Conservation (phyloP, 257 asterid species). For the Solanum acaule region DNA sequence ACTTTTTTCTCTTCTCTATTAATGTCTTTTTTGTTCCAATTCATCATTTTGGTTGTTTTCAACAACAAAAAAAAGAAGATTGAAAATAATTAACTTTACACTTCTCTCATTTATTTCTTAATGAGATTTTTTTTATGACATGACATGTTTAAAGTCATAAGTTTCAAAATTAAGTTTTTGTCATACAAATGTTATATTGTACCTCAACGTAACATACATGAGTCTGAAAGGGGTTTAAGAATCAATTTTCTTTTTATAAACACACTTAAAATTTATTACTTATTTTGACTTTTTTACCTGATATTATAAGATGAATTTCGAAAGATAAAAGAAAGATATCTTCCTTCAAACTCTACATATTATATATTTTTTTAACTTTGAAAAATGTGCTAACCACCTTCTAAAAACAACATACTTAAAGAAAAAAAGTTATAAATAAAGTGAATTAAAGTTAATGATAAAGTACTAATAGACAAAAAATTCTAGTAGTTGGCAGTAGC, state of each 20-base stretch:
- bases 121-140: background rate
- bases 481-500: conserved; percentile 4
- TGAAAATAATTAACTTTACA: background rate
- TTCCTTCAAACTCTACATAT: background rate
- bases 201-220: background rate
- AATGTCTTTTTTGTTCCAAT: background rate
- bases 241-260: background rate
- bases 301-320: background rate
- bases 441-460: background rate
- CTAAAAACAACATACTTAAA: background rate
- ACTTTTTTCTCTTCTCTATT: background rate
- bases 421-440: background rate
- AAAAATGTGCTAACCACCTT: background rate
- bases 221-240: background rate
- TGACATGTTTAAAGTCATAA: background rate
- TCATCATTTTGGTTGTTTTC: background rate
- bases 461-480: conserved; percentile 14
- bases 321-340: background rate
- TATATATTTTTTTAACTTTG: background rate
- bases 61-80: too few relatives aligned
- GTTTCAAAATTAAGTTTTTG: background rate
- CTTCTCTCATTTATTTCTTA: too few relatives aligned
- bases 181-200: too few relatives aligned
- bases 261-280: background rate
- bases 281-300: rapidly evolving